Conservation (phyloP, 2,329 filamentous ascomycete species). For the Xylaria hypoxylon region DNA sequence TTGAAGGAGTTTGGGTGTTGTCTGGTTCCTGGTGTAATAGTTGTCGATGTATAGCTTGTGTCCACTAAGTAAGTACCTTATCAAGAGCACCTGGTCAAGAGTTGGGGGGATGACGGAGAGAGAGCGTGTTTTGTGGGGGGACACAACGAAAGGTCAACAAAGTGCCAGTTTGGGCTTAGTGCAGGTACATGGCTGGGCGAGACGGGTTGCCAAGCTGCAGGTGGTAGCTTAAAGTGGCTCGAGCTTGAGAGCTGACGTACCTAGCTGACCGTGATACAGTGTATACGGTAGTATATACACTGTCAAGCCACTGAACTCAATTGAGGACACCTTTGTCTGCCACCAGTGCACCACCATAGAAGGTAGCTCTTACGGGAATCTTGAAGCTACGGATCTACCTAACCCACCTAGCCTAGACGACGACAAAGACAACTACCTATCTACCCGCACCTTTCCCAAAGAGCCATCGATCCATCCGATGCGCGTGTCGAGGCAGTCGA, state of each 20-base stretch:
- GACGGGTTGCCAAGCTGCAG: not conserved
- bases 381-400: slow-evolving; percentile 5
- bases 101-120: slow-evolving; percentile 27
- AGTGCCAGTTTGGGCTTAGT: slow-evolving; percentile 35
- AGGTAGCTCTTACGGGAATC: slow-evolving; percentile 6
- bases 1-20: not conserved
- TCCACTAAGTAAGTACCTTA: not conserved
- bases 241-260: slow-evolving; percentile 29
- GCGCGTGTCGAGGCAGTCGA: slow-evolving; percentile 22
- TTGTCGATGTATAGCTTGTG: slow-evolving; percentile 23
- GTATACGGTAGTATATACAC: not conserved
- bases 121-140: slow-evolving; percentile 39
- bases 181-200: not conserved
- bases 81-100: not conserved
- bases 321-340: slow-evolving; percentile 41
- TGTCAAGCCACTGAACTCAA: slow-evolving; percentile 20
- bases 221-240: slow-evolving; percentile 26
- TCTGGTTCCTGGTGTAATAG: slow-evolving; percentile 17
- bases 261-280: not conserved
- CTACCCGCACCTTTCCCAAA: slow-evolving; percentile 2
- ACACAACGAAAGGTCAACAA: slow-evolving; percentile 39
- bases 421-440: slow-evolving; percentile 11
- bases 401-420: not conserved
- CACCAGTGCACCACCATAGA: slow-evolving; percentile 2
- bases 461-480: slow-evolving; percentile 29